Conservation (phyloP, 805 yeast genomes). For the Zygosaccharomyces lentus region DNA sequence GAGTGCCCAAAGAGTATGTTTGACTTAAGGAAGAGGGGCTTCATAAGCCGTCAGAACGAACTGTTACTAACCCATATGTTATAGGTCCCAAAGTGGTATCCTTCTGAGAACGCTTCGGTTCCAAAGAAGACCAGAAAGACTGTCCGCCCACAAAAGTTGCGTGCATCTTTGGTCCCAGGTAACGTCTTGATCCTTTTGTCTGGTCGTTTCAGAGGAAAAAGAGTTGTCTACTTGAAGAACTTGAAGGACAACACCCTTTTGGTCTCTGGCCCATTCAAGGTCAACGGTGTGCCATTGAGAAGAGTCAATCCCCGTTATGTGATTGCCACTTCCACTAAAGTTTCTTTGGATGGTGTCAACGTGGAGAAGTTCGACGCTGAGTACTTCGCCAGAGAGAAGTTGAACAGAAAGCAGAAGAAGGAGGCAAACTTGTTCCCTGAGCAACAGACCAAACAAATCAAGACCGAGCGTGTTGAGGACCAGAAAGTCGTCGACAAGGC, state of each 20-base stretch:
- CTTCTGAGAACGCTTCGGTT: slow-evolving; percentile 84
- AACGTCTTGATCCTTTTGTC: slow-evolving; percentile 95
- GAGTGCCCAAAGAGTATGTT: slow-evolving; percentile 37
- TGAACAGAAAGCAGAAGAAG: slow-evolving; percentile 74
- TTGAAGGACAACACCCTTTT: slow-evolving; percentile 97
- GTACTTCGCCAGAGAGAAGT: slow-evolving; percentile 91
- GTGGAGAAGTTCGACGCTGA: slow-evolving; percentile 88
- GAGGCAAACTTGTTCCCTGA: slow-evolving; percentile 89
- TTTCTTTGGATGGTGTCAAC: slow-evolving; percentile 73
- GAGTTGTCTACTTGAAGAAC: slow-evolving; percentile 96
- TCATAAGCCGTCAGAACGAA: not conserved
- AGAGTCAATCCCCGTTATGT: slow-evolving; percentile 98
- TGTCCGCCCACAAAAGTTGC: slow-evolving; percentile 88
- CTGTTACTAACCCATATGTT: slow-evolving; percentile 20
- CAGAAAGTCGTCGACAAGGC: slow-evolving; percentile 94
- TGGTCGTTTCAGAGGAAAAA: slow-evolving; percentile 99
- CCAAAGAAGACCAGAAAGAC: slow-evolving; percentile 88
- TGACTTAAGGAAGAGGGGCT: not conserved
- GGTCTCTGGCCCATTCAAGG: slow-evolving; percentile 98
- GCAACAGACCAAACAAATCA: slow-evolving; percentile 77
- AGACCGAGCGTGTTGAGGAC: slow-evolving; percentile 92
- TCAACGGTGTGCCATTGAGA: slow-evolving; percentile 99
- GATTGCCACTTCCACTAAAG: slow-evolving; percentile 95
- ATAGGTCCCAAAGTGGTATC: slow-evolving; percentile 88
- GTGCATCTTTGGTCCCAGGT: slow-evolving; percentile 96